Evolutionary conservation across 208 protist species (phyloP).

Genomic region (Lotmaria passim): DNA sequence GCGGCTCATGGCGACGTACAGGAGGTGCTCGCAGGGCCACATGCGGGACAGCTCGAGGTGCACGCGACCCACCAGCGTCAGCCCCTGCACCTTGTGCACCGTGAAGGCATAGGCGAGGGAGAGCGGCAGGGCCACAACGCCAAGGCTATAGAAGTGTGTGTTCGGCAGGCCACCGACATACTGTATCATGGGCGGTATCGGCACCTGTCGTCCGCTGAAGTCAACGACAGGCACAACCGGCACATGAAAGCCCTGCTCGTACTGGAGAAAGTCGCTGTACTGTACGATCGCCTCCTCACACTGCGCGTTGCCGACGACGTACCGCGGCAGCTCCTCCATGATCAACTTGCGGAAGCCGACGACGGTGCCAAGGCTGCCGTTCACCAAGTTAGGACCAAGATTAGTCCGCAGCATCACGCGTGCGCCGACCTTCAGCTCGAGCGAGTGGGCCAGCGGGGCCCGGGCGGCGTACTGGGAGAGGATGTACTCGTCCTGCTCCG

Average conservation of each 20-base stretch:
- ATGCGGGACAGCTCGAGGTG: slow-evolving; percentile 88
- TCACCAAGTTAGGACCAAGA: slow-evolving; percentile 71
- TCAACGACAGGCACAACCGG: slow-evolving; percentile 76
- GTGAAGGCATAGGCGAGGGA: slow-evolving; percentile 91
- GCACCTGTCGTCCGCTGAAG: slow-evolving; percentile 61
- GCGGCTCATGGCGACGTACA: slow-evolving; percentile 91
- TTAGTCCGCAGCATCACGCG: slow-evolving; percentile 89
- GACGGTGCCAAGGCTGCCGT: slow-evolving; percentile 87
- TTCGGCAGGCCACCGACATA: slow-evolving; percentile 73
- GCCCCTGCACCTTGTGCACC: slow-evolving; percentile 92
- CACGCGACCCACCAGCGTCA: slow-evolving; percentile 84
- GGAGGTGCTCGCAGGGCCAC: slow-evolving; percentile 88
- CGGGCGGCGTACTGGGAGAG: slow-evolving; percentile 65
- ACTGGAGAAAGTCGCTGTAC: slow-evolving; percentile 71
- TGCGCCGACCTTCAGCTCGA: slow-evolving; percentile 73
- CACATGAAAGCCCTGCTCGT: slow-evolving; percentile 63
- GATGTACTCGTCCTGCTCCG: slow-evolving; percentile 74
- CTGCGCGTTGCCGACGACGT: slow-evolving; percentile 40
- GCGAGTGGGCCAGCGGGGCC: slow-evolving; percentile 50
- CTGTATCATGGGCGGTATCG: slow-evolving; percentile 69
- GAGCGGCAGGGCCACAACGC: slow-evolving; percentile 75
- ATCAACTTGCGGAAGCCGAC: slow-evolving; percentile 71
- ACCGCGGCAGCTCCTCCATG: slow-evolving; percentile 48
- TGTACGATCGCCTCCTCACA: slow-evolving; percentile 46
- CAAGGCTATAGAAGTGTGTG: slow-evolving; percentile 75